Evolutionary conservation across 2,329 filamentous ascomycete genomes (phyloP).

Genomic region (Talaromyces sp.): DNA sequence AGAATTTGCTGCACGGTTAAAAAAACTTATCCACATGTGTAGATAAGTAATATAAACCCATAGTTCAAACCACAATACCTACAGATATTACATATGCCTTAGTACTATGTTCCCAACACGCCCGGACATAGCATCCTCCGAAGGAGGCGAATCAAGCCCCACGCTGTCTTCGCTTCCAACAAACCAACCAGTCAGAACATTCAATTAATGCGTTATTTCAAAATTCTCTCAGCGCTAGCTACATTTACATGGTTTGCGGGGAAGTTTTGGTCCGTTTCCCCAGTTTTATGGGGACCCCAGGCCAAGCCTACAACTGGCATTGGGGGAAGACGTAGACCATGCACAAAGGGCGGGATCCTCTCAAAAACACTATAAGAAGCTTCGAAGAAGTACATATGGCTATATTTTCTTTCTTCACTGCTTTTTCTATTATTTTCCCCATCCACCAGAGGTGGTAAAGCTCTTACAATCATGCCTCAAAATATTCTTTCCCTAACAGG

Average conservation of each 20-base stretch:
- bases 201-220: too few species aligned
- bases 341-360: neutral
- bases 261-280: slow-evolving; percentile 13
- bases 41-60: too few species aligned
- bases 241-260: slow-evolving; percentile 12
- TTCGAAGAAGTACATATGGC: too few species aligned
- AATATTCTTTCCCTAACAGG: neutral
- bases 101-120: too few species aligned
- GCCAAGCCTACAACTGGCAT: slow-evolving; percentile 2
- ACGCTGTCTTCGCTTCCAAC: neutral
- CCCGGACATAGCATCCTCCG: slow-evolving; percentile 13
- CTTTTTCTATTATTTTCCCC: neutral
- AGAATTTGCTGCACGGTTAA: too few species aligned
- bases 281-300: slow-evolving; percentile 17
- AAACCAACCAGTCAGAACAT: neutral
- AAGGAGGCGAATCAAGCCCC: neutral
- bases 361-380: neutral
- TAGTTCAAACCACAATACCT: too few species aligned
- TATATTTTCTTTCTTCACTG: too few species aligned
- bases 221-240: neutral
- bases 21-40: too few species aligned
- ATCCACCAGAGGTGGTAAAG: neutral
- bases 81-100: too few species aligned
- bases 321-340: neutral
- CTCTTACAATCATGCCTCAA: neutral